These are phyloP conservation scores for Leccinum fallax DNA, from an alignment of 1,284 basidiomycete genomes.

Conservation along the genomic window DNA sequence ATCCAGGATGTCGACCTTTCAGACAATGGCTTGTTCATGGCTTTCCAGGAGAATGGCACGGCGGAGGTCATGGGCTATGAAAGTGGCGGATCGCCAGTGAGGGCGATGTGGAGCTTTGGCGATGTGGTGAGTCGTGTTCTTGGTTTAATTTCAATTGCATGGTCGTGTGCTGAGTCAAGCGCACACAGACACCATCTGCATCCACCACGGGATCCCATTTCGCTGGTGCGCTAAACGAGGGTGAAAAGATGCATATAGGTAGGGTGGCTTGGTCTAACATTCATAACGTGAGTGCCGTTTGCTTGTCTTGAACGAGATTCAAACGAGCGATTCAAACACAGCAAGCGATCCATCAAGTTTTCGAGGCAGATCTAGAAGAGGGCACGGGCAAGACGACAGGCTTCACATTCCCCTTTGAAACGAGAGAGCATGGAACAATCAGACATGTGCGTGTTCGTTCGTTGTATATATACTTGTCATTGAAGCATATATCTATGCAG, in stretches of 20 bases:
- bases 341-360: slow-evolving; percentile 60
- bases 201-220: slow-evolving; percentile 54
- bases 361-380: slow-evolving; percentile 54
- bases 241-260: slow-evolving; percentile 63
- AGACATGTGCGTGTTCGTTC: slow-evolving; percentile 52
- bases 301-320: slow-evolving; percentile 1
- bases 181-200: slow-evolving; percentile 40
- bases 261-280: slow-evolving; percentile 75
- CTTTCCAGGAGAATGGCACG: slow-evolving; percentile 53
- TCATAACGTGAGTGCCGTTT: slow-evolving; percentile 48
- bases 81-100: slow-evolving; percentile 42
- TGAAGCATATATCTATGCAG: slow-evolving; percentile 35
- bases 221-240: slow-evolving; percentile 59
- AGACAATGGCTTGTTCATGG: slow-evolving; percentile 53
- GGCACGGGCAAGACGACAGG: slow-evolving; percentile 63
- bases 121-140: slow-evolving; percentile 48
- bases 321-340: slow-evolving; percentile 17
- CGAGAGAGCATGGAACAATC: slow-evolving; percentile 71
- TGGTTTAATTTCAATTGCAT: neutral
- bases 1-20: slow-evolving; percentile 60
- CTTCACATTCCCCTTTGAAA: slow-evolving; percentile 75
- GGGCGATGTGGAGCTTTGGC: slow-evolving; percentile 58
- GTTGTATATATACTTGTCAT: neutral
- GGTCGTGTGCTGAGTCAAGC: slow-evolving; percentile 8
- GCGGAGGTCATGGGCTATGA: slow-evolving; percentile 55